Percentiles rank a stretch among this genome's conserved stretches.
These are phyloP conservation scores for Sugiyamaella japonica DNA, from an alignment of 1,139 yeast genomes.

Conservation along the genomic window DNA sequence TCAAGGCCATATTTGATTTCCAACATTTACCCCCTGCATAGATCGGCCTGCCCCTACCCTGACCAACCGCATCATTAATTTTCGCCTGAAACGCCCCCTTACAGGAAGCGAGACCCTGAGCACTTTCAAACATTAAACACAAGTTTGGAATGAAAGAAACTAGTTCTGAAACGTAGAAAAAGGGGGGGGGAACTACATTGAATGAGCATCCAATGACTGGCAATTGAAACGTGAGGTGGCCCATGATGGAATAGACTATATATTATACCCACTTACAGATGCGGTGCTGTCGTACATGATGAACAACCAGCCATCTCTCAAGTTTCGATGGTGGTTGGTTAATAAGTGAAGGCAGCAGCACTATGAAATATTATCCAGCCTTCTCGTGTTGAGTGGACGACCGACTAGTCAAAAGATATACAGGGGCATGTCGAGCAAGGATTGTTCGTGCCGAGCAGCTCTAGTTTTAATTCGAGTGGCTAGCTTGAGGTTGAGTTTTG, in stretches of 20 bases:
- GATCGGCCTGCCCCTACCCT: background rate
- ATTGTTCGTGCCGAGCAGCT: background rate
- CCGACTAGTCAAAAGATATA: background rate
- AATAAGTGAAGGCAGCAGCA: background rate
- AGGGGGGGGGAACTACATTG: background rate
- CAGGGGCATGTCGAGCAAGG: background rate
- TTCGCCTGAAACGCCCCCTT: constrained; percentile 1
- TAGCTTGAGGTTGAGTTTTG: constrained; percentile 1
- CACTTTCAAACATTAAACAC: background rate
- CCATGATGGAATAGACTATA: background rate
- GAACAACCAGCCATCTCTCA: constrained; percentile 13
- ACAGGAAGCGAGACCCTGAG: constrained; percentile 2
- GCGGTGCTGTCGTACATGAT: background rate
- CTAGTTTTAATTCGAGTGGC: constrained; percentile 10
- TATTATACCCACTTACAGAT: background rate
- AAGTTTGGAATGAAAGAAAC: constrained; percentile 10
- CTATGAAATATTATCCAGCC: constrained; percentile 7
- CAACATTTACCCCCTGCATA: background rate
- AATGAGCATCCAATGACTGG: background rate
- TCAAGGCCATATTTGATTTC: too few relatives aligned
- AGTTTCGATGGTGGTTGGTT: constrained; percentile 11
- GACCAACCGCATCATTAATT: background rate
- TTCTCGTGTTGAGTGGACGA: background rate
- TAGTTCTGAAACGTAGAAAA: background rate
- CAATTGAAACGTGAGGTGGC: background rate